These are phyloP conservation scores for Carex scoparia DNA, from an alignment of 176 grass and related monocot genomes.

Conservation along the genomic window DNA sequence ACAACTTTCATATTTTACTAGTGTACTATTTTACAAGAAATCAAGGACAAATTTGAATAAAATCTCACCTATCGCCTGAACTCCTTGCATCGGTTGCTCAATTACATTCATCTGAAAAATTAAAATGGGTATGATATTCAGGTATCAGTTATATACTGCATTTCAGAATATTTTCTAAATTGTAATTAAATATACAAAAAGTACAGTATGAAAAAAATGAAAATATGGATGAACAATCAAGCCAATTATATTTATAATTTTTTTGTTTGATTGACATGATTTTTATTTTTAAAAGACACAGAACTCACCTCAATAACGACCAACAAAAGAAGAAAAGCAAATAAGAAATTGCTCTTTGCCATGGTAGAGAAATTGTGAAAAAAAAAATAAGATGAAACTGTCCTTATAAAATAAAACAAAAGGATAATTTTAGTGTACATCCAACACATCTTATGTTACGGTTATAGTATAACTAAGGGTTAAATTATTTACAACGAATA, in stretches of 20 bases:
- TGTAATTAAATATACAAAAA: neutral
- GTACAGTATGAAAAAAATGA: too few species aligned
- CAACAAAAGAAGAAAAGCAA: slow-evolving; percentile 31
- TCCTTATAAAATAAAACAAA: neutral
- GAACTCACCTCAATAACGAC: slow-evolving; percentile 44
- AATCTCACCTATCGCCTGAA: slow-evolving; percentile 24
- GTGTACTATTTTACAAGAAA: neutral
- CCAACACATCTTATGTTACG: neutral
- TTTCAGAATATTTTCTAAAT: too few species aligned
- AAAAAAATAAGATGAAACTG: neutral
- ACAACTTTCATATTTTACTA: neutral
- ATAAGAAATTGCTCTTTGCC: neutral
- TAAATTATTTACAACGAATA: neutral
- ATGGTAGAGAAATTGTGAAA: neutral
- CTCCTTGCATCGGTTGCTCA: slow-evolving; percentile 23
- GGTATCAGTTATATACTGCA: too few species aligned
- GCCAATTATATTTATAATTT: too few species aligned
- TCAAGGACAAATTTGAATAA: neutral
- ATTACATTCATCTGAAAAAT: slow-evolving; percentile 30
- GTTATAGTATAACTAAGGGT: neutral
- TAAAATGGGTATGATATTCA: too few species aligned
- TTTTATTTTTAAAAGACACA: neutral
- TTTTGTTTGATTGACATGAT: neutral
- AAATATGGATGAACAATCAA: too few species aligned
- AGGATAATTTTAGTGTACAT: neutral